Base-by-base conservation (phyloP, 495 filamentous ascomycete species). In the Penicillium diatomitis region DNA sequence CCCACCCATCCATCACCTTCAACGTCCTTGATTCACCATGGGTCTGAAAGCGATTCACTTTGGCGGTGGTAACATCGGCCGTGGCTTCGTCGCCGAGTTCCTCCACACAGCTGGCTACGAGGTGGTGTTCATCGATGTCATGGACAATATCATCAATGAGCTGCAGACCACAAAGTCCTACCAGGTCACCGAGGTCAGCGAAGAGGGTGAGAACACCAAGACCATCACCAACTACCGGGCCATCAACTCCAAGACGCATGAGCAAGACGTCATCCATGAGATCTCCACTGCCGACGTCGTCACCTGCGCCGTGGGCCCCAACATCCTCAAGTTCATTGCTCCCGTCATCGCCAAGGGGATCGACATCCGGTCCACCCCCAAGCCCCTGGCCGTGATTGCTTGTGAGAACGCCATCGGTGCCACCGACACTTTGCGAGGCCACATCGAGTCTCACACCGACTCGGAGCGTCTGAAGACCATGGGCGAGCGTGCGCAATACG, bases 361-460 rank as follows among this genome's bases (percentile, higher is more conserved):
- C 55, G 81, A 87, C 54, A 73, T 76, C 43, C 86, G 94, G 36
- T 78, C 79, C 33, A 76, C 74, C n/a, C 65, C 76, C 37, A 78
- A 77, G 45, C 91, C 90, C 3, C 61, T 95, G 36, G 88, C 89
- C 6, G 86, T 98, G 61, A 92, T 98, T 67, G 92, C 92, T 38
- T 98, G 92, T 67, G 92, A 98, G 75, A 98, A 98, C 72, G 87
- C 86, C 61, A 95, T 96, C 57, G 84, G 84, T 48, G 92, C 87
- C 52, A 97, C 94, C 6, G 86, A 92, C 61, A 83, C 83, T 1
- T 80, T 95, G 36, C 83, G 83, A 48, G 78, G 75, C 37, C 82
- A 84, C 74, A 91, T 95, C 76, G 85, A 88, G 71, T 71, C 86
- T 35, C 79, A 86, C 66, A 87, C 84, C 10, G 67, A 75, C 41